Evolutionary conservation across 768 basidiomycete genomes (phyloP), one percentile per base, ranked within the genome.

Genomic region (Tulasnella sp.): DNA sequence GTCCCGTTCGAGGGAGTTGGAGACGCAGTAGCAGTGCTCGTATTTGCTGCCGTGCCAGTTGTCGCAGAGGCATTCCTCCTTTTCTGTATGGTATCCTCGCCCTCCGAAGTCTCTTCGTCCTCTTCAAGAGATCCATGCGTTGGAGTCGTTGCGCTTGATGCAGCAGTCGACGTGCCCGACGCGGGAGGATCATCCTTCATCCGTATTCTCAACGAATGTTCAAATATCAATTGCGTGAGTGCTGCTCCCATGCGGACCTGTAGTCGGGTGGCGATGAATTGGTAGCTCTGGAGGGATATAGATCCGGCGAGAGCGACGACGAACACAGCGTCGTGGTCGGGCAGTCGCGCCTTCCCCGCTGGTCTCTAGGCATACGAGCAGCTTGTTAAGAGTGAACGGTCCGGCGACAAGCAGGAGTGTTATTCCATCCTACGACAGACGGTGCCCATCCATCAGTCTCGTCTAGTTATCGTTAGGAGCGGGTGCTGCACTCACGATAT

Each of bases 161-260:
- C n/a, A n/a, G n/a, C n/a, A n/a, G n/a, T n/a, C n/a, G n/a, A n/a
- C n/a, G n/a, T n/a, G n/a, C n/a, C n/a, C n/a, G n/a, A n/a, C n/a
- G n/a, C n/a, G n/a, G n/a, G n/a, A n/a, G n/a, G n/a, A 64, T 65
- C 6, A 62, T 61, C 37, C 54, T 76, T 78, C 68, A 82, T 72
- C 34, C 83, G 75, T 40, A 86, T 78, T 29, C 81, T 75, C 5
- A 89, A 72, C 15, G 89, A 84, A 63, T 90, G 87, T 39, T 86
- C 86, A 70, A 92, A 93, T 65, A 92, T 81, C 6, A 91, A 70
- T 62, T 77, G 76, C 25, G 76, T 77, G 62, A 78, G 59, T 60
- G 83, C 68, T 29, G 69, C 73, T 63, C 84, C 79, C 3, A 68
- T 62, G 3, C 75, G 77, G 11, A 79, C 75, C 21, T 75, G 62